Evolutionary conservation across 1,139 yeast genomes (phyloP), one percentile per base, ranked within the genome.

Genomic region (Yamadazyma spencermartinsiae): DNA sequence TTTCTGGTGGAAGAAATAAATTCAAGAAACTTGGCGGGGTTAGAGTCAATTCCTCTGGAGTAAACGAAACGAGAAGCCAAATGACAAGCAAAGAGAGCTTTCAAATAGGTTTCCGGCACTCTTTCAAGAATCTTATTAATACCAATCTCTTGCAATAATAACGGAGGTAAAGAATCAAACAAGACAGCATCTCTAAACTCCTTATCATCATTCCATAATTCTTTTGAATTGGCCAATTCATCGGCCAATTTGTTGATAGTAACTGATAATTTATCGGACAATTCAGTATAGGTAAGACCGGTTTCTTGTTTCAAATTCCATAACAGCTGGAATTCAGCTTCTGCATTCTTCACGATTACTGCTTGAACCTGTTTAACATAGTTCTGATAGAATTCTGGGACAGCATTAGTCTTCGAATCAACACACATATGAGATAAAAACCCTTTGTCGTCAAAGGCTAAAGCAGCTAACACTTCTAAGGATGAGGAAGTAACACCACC

Each of bases 401-500:
- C 74, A 19, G 60, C 60, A 7, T 76, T 74, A 29, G 79, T 68
- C 32, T 61, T 60, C 33, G 72, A 57, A 44, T 77, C 74, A 42
- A 86, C 80, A 61, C 95, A 86, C 95, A 86, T 86, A 59, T 82
- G 67, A 44, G 73, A 61, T 55, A 78, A 72, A 71, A 90, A 92
- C 33, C 82, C 89, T 40, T 76, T 79, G 62, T 92, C 98, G 54
- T 83, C 90, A 60, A 92, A 84, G 2, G 96, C 86, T 48, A 92
- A 78, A 4, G 98, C 92, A 11, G 98, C 96, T 54, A 92, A 76
- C 14, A 92, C 98, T 67, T 92, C 98, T 51, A 88, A 73, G 2
- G 98, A 90, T 1, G 97, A 89, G 1, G 98, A 90, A 1, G 98
- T 92, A 38, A 92, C 98, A 68, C 98, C 98, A 58, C 98, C 98